Conservation (phyloP, 805 yeast species). For the Saturnispora galanensis region DNA sequence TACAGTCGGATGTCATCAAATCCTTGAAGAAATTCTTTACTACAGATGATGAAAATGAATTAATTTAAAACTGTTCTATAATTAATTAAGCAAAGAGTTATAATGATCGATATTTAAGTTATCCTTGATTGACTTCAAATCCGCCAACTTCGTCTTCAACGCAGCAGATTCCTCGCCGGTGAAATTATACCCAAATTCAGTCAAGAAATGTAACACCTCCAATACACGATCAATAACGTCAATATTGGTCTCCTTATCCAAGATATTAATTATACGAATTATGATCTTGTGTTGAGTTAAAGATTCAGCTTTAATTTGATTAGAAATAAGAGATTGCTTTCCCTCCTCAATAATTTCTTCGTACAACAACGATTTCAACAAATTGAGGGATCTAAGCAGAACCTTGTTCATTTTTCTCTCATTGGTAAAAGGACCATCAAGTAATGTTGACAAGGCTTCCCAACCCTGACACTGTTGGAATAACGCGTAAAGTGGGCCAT, state of each 20-base stretch:
- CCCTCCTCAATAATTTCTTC: slow-evolving; percentile 35
- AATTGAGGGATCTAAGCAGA: slow-evolving; percentile 11
- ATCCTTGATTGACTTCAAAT: slow-evolving; percentile 35
- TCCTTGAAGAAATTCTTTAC: slow-evolving; percentile 39
- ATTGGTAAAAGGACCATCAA: slow-evolving; percentile 10
- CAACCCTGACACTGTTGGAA: slow-evolving; percentile 60
- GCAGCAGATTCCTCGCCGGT: slow-evolving; percentile 31
- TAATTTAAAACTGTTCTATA: neutral
- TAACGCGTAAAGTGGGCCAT: slow-evolving; percentile 39
- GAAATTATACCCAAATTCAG: slow-evolving; percentile 36
- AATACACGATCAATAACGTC: slow-evolving; percentile 48
- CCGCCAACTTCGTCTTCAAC: slow-evolving; percentile 29
- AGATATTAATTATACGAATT: slow-evolving; percentile 24
- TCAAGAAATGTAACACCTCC: slow-evolving; percentile 38
- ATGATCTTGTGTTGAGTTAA: slow-evolving; percentile 31
- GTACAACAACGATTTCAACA: slow-evolving; percentile 41
- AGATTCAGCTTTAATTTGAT: slow-evolving; percentile 23
- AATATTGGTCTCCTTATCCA: slow-evolving; percentile 31
- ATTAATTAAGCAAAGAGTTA: slow-evolving; percentile 27
- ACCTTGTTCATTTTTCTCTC: slow-evolving; percentile 10
- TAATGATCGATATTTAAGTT: slow-evolving; percentile 47
- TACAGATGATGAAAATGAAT: slow-evolving; percentile 32
- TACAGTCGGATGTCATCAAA: slow-evolving; percentile 40
- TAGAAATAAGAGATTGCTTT: neutral
- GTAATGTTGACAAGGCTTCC: slow-evolving; percentile 32